phyloP scores from a whole-genome alignment of 768 basidiomycete genomes.

The Pholiota conissans region DNA sequence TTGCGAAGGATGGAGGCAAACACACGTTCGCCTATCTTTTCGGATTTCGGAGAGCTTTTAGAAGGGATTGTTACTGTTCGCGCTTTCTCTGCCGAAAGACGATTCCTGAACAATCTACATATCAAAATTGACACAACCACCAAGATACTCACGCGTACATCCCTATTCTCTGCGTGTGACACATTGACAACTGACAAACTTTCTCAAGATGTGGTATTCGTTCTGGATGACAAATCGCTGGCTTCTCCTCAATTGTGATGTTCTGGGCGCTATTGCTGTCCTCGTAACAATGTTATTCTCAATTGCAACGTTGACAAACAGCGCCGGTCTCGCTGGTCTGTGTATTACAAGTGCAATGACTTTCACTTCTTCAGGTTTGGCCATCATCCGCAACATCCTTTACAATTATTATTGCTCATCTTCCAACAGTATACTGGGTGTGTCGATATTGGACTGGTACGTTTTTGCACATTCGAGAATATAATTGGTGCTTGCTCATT shows the following conservation, averaged over 20 bases:
- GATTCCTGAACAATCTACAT: conserved; percentile 77
- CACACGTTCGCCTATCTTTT: conserved; percentile 80
- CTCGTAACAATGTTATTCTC: conserved; percentile 78
- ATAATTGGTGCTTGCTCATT: no score
- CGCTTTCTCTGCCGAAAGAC: conserved; percentile 80
- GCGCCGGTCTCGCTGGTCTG: conserved; percentile 64
- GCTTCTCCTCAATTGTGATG: conserved; percentile 83
- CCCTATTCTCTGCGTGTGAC: no score
- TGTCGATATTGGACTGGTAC: conserved; percentile 50
- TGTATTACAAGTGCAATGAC: conserved; percentile 74
- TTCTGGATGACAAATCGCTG: conserved; percentile 92
- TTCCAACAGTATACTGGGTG: conserved; percentile 46
- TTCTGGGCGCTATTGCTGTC: conserved; percentile 71
- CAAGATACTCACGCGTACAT: no score
- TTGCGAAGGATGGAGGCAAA: conserved; percentile 91
- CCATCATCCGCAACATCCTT: background rate
- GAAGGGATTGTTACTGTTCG: conserved; percentile 93
- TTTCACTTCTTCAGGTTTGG: conserved; percentile 43
- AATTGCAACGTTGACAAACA: conserved; percentile 55
- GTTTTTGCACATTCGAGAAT: no score
- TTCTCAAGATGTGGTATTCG: conserved; percentile 86
- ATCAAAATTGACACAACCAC: conserved; percentile 73
- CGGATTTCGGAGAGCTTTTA: conserved; percentile 80
- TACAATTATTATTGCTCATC: background rate
- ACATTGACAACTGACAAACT: no score